Conservation (phyloP, 2,329 filamentous ascomycete species). For the Colletotrichum kahawae region DNA sequence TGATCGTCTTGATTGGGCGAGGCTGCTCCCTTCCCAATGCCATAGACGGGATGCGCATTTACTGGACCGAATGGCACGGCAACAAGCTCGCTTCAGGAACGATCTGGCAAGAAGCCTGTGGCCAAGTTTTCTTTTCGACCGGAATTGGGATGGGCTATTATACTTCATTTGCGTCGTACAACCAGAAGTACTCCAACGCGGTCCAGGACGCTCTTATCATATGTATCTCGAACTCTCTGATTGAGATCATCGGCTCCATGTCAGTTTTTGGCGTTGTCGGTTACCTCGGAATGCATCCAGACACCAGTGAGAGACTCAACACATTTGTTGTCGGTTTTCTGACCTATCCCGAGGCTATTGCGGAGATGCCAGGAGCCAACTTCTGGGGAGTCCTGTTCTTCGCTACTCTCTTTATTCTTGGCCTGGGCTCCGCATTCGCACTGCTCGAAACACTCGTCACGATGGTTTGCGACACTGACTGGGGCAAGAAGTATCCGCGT, state of each 20-base stretch:
- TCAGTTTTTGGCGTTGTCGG: constrained; percentile 58
- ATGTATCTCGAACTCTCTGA: constrained; percentile 55
- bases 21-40: constrained; percentile 56
- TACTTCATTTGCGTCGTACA: constrained; percentile 60
- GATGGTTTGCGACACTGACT: constrained; percentile 49
- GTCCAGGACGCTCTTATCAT: constrained; percentile 61
- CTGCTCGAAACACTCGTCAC: constrained; percentile 58
- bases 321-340: constrained; percentile 61
- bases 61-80: constrained; percentile 42
- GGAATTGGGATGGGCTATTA: constrained; percentile 51
- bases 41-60: constrained; percentile 49
- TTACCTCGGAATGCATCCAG: constrained; percentile 35
- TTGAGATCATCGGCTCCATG: constrained; percentile 50
- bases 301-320: constrained; percentile 40
- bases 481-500: constrained; percentile 41
- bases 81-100: constrained; percentile 49
- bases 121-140: constrained; percentile 45
- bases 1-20: constrained; percentile 55
- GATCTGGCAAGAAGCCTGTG: constrained; percentile 59
- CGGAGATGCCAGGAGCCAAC: constrained; percentile 60
- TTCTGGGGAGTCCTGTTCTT: constrained; percentile 60
- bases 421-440: constrained; percentile 58
- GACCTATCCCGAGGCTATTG: constrained; percentile 55
- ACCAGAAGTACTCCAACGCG: constrained; percentile 55
- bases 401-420: constrained; percentile 57